These are phyloP conservation scores for Eurotiales sp. DNA, from an alignment of 2,329 filamentous ascomycete genomes.

Conservation along the genomic window DNA sequence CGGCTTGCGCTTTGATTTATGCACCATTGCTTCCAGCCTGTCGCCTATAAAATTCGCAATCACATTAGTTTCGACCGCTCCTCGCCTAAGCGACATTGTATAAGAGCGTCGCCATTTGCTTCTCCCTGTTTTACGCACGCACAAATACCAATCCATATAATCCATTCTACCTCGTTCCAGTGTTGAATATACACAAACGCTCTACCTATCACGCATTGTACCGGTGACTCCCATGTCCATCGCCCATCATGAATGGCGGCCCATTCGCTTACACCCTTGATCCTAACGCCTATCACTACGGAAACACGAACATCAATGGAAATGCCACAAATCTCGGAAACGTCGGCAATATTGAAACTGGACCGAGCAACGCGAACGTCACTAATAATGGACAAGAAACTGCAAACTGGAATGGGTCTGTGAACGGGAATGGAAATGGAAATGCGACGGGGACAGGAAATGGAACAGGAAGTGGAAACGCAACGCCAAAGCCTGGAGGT, in stretches of 20 bases:
- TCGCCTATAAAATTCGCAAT: too few species aligned
- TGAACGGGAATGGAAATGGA: conserved; percentile 1
- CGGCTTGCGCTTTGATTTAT: neutral
- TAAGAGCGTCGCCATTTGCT: too few species aligned
- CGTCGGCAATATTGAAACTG: too few species aligned
- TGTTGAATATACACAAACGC: neutral
- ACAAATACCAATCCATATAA: too few species aligned
- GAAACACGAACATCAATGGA: neutral
- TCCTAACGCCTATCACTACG: neutral
- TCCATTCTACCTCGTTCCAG: neutral
- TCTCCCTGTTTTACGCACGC: too few species aligned
- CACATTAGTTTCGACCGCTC: too few species aligned
- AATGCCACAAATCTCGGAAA: too few species aligned
- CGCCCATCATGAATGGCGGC: conserved; percentile 9
- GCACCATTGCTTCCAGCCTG: too few species aligned
- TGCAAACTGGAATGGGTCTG: neutral
- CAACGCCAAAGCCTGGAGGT: conserved; percentile 24
- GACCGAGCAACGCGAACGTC: too few species aligned
- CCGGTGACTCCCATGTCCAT: too few species aligned
- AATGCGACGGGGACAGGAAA: neutral
- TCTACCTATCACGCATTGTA: too few species aligned
- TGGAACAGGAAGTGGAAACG: conserved; percentile 7
- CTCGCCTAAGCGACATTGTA: too few species aligned
- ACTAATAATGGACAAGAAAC: neutral
- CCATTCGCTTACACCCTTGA: conserved; percentile 6